These are phyloP conservation scores for Stachybotrys elegans DNA, from an alignment of 2,329 filamentous ascomycete genomes.

Conservation along the genomic window DNA sequence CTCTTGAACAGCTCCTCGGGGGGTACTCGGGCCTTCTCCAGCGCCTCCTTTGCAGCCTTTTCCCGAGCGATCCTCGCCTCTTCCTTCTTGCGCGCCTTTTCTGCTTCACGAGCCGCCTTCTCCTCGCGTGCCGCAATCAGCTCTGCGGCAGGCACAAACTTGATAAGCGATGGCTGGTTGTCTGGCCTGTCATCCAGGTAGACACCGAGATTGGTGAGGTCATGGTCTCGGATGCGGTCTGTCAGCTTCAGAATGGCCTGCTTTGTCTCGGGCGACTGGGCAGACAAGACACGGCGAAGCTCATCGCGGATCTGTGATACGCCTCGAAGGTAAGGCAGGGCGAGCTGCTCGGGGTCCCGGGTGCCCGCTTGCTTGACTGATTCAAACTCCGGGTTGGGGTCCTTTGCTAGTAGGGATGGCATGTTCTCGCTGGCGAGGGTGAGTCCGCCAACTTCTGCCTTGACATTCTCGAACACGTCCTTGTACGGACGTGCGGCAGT, in stretches of 20 bases:
- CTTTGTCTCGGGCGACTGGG: slow-evolving; percentile 45
- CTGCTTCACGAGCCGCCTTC: slow-evolving; percentile 55
- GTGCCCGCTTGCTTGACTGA: slow-evolving; percentile 38
- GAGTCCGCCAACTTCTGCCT: slow-evolving; percentile 39
- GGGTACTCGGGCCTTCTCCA: slow-evolving; percentile 51
- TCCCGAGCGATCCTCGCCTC: slow-evolving; percentile 46
- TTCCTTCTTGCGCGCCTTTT: slow-evolving; percentile 53
- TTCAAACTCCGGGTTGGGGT: slow-evolving; percentile 42
- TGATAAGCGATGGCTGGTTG: slow-evolving; percentile 65
- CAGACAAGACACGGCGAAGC: slow-evolving; percentile 50
- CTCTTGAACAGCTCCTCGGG: slow-evolving; percentile 53
- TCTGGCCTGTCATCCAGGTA: slow-evolving; percentile 81
- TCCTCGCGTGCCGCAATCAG: slow-evolving; percentile 55
- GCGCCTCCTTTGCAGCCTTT: slow-evolving; percentile 47
- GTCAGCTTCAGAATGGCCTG: slow-evolving; percentile 73
- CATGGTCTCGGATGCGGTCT: slow-evolving; percentile 73
- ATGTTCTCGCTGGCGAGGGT: slow-evolving; percentile 44
- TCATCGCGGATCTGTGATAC: slow-evolving; percentile 57
- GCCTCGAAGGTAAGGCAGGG: slow-evolving; percentile 49
- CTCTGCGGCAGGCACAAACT: slow-evolving; percentile 53
- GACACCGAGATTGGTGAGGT: slow-evolving; percentile 77
- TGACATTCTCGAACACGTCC: slow-evolving; percentile 38
- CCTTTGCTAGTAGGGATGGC: slow-evolving; percentile 34
- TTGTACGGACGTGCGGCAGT: slow-evolving; percentile 43
- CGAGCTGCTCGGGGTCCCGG: slow-evolving; percentile 47